Percentiles rank a stretch among this genome's conserved stretches.
These are phyloP conservation scores for Bruguiera sexangula DNA, from an alignment of 345 rosid genomes.

Conservation along the genomic window DNA sequence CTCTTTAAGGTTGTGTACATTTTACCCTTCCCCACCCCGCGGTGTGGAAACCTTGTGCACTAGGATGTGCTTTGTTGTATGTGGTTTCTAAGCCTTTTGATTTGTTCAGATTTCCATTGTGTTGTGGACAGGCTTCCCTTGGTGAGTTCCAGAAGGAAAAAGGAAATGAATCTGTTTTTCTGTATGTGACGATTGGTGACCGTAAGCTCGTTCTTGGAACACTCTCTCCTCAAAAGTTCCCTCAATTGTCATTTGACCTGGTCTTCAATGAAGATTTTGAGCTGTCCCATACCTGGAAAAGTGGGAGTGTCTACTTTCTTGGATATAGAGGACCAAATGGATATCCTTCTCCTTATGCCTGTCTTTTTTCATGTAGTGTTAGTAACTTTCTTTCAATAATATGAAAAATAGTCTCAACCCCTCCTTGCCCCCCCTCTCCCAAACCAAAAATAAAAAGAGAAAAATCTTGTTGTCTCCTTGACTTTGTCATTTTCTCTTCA, in stretches of 20 bases:
- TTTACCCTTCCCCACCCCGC: too few species aligned
- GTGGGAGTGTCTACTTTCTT: background rate
- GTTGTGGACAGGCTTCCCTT: background rate
- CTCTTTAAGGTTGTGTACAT: too few species aligned
- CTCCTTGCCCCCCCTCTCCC: too few species aligned
- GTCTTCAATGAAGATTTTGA: background rate
- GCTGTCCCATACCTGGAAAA: background rate
- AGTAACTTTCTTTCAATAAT: too few species aligned
- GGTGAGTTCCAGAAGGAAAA: background rate
- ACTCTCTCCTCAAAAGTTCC: background rate
- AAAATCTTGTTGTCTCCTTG: conserved; percentile 23
- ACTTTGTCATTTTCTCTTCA: conserved; percentile 19
- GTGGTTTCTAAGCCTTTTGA: too few species aligned
- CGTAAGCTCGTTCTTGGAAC: conserved; percentile 43
- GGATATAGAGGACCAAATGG: background rate
- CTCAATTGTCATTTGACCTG: conserved; percentile 1
- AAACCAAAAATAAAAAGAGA: too few species aligned
- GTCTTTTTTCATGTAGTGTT: too few species aligned
- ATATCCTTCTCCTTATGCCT: background rate
- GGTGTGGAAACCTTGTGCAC: too few species aligned
- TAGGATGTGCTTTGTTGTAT: too few species aligned
- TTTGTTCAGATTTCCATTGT: too few species aligned
- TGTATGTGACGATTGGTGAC: conserved; percentile 18
- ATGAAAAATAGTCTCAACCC: too few species aligned
- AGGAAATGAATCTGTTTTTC: background rate